Base-by-base conservation (phyloP, 2,329 filamentous ascomycete species). In the Plenodomus tracheiphilus region DNA sequence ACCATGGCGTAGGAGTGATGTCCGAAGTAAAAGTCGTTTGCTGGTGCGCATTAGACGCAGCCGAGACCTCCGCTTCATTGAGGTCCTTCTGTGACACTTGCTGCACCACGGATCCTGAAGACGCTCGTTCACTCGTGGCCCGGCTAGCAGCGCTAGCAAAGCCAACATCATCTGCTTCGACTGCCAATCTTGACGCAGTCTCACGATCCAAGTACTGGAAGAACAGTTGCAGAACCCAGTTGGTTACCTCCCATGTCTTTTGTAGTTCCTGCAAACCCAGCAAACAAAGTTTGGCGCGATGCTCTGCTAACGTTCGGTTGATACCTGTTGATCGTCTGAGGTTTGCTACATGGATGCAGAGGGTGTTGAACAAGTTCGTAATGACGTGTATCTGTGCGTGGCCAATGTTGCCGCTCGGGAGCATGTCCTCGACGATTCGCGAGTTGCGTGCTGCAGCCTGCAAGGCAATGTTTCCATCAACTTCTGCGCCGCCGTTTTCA, bases 161-260 rank as follows among this genome's bases (percentile, higher is more conserved):
- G 1, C 53, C 61, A 9, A 49, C 57, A 30, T 65, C 64, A 37
- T 65, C 65, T 2, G 59, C 58, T 44, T 66, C 62, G 51, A 65
- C 61, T 2, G 54, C 53, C 17, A 79, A 60, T 15, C 71, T 68
- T 9, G 67, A 68, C 2, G 76, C 76, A 0, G 74, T 79, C 17
- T 74, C 70, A 40, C 74, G 71, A 51, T 80, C 78, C 2, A 78
- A 56, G 38, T 76, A 78, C 5, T 77, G 75, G 25, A 79, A 77
- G 49, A 80, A 80, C 0, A 79, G 61, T 50, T 79, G 70, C 2
- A 79, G 56, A 0, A 79, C 74, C 74, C 75, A 77, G 45, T 79
- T 79, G 13, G 76, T 76, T 8, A 79, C 60, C 41, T 79, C 76
- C 78, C 77, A 80, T 0, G 74, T 76, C 43, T 75, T 76, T 47